Base-by-base conservation (phyloP, 1,284 basidiomycete genomes). In the Pholiota adiposa region DNA sequence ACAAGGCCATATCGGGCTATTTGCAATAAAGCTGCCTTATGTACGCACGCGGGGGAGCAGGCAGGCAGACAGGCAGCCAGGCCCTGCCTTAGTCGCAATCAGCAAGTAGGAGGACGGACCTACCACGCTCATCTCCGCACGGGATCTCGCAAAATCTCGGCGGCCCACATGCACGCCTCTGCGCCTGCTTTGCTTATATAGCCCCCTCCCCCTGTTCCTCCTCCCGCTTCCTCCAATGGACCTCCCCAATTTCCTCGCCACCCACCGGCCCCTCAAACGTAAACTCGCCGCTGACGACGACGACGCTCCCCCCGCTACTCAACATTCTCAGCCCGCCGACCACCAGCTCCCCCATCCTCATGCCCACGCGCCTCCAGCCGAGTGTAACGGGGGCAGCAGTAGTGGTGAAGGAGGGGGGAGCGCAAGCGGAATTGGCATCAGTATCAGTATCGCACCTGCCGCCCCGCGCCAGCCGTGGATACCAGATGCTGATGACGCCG, bases 141-240 rank as follows among this genome's bases (percentile, higher is more conserved):
- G 23, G 25, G 51, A 53, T 40, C 51, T 53, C 67, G 65, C 71
- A 72, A 72, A 71, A 67, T 71, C 70, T 48, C 50, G 56, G 63
- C 60, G 27, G 52, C 54, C 58, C 23, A 12, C 21, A 38, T 21
- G 38, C 53, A 55, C 59, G 53, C 66, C 69, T 43, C 11, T 43
- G 40, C 79, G 75, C 73, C 59, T 67, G 69, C 69, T 70, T 70
- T 65, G 54, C 62, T 73, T 78, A 78, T 78, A 79, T 77, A 77
- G 29, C 4, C 68, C 62, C 61, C 67, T 69, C 61, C 65, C 53
- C 38, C 44, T 43, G 14, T 67, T 64, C 69, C 67, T 61, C 21
- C 14, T 67, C 69, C 70, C 69, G 67, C 69, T 65, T 72, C 71
- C 64, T 67, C 64, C 65, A 67, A 60, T 69, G 57, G 82, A 83